Percentiles rank a stretch among this genome's conserved stretches.
Conservation (phyloP, 75 land plant genomes). For the Ceratopteris richardii region DNA sequence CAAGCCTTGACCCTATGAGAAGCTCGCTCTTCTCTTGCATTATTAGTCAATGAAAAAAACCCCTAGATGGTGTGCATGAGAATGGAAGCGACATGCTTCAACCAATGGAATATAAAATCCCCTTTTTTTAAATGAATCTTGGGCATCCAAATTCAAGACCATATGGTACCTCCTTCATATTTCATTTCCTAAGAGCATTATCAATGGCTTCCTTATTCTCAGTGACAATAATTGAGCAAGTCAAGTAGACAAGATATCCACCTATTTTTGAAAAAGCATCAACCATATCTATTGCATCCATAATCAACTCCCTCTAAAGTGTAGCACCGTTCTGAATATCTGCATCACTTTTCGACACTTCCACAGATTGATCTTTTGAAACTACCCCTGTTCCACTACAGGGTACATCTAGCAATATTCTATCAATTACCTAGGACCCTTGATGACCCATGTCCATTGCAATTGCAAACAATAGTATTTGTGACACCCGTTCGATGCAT, state of each 20-base stretch:
- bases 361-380: slow-evolving; percentile 72
- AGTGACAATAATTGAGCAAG: slow-evolving; percentile 78
- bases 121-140: slow-evolving; percentile 77
- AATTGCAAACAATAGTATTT: slow-evolving; percentile 79
- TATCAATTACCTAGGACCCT: slow-evolving; percentile 68
- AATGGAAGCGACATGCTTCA: slow-evolving; percentile 81
- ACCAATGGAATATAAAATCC: slow-evolving; percentile 69
- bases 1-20: no score
- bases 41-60: slow-evolving; percentile 97
- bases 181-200: slow-evolving; percentile 79
- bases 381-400: slow-evolving; percentile 98
- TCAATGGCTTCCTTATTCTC: slow-evolving; percentile 98
- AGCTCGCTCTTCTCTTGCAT: no score
- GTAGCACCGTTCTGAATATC: slow-evolving; percentile 68
- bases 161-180: slow-evolving; percentile 80
- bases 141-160: slow-evolving; percentile 88
- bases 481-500: slow-evolving; percentile 88
- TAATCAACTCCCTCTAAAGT: slow-evolving; percentile 85
- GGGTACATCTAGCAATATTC: slow-evolving; percentile 90
- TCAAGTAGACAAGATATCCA: slow-evolving; percentile 89
- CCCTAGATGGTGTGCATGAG: slow-evolving; percentile 94
- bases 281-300: slow-evolving; percentile 94
- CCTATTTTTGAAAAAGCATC: slow-evolving; percentile 93
- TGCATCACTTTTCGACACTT: slow-evolving; percentile 57
- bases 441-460: slow-evolving; percentile 91